These are phyloP conservation scores for Geotrichum macrosporum DNA, from an alignment of 1,139 yeast species.

Conservation along the genomic window DNA sequence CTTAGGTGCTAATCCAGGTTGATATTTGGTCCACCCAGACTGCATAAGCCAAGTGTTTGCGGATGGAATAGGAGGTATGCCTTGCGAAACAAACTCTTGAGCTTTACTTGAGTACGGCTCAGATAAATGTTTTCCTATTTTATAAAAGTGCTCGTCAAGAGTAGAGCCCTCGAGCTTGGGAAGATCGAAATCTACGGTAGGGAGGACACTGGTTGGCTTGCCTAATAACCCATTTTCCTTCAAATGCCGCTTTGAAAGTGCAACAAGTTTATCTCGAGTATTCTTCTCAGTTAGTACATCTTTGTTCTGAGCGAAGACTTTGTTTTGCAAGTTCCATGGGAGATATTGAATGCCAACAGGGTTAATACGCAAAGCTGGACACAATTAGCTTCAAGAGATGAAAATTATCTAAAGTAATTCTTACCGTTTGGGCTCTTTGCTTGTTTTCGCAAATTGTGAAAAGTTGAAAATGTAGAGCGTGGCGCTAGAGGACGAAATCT, in stretches of 20 bases:
- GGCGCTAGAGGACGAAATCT: no score
- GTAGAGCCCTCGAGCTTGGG: conserved; percentile 68
- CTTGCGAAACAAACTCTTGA: conserved; percentile 39
- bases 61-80: conserved; percentile 48
- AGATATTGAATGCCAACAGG: conserved; percentile 48
- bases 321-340: conserved; percentile 28
- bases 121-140: conserved; percentile 54
- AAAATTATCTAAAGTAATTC: no score
- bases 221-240: conserved; percentile 65
- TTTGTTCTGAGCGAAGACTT: conserved; percentile 30
- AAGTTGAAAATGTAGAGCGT: no score
- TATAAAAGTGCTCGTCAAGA: conserved; percentile 80
- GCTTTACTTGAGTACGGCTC: conserved; percentile 58
- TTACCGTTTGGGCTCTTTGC: no score
- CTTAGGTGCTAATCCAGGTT: conserved; percentile 47
- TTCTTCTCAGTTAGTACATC: not conserved
- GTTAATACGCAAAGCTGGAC: conserved; percentile 46
- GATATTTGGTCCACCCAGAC: conserved; percentile 85
- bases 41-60: conserved; percentile 26
- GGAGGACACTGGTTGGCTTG: conserved; percentile 65
- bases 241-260: conserved; percentile 60
- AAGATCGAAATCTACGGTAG: conserved; percentile 47
- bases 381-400: no score
- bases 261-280: conserved; percentile 40
- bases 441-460: no score